phyloP scores from a whole-genome alignment of 2,329 filamentous ascomycete species.

The Cercospora berteroae region DNA sequence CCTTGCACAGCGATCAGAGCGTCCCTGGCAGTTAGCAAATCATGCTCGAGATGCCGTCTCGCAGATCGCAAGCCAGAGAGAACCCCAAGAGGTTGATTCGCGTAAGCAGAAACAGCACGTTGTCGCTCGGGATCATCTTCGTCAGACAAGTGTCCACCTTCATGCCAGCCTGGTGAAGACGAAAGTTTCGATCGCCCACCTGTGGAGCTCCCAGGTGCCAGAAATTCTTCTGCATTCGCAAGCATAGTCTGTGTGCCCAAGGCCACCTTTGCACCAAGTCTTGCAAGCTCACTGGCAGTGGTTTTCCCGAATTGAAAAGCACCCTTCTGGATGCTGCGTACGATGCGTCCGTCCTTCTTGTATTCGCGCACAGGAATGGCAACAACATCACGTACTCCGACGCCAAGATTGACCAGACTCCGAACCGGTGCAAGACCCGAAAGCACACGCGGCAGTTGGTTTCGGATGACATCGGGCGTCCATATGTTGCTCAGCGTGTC shows the following conservation, averaged over 20 bases:
- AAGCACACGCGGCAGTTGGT: conserved; percentile 84
- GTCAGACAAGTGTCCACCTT: conserved; percentile 48
- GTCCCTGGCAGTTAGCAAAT: conserved; percentile 81
- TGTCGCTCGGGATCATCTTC: conserved; percentile 65
- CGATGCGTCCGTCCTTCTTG: conserved; percentile 85
- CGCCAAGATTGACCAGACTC: conserved; percentile 85
- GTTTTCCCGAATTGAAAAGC: conserved; percentile 86
- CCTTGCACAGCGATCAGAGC: conserved; percentile 93
- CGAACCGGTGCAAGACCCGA: conserved; percentile 87
- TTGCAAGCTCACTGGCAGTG: conserved; percentile 90
- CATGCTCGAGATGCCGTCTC: conserved; percentile 76
- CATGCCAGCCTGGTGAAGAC: conserved; percentile 45
- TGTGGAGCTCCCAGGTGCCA: conserved; percentile 45
- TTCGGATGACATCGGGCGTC: conserved; percentile 87
- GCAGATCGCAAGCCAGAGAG: conserved; percentile 81
- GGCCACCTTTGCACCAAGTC: conserved; percentile 88
- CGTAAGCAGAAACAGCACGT: conserved; percentile 85
- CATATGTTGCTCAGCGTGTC: conserved; percentile 92
- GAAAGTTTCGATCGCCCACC: conserved; percentile 22
- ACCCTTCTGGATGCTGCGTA: conserved; percentile 89
- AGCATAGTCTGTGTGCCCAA: conserved; percentile 93
- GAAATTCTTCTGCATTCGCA: conserved; percentile 79
- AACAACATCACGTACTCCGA: conserved; percentile 80
- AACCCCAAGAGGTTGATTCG: conserved; percentile 87
- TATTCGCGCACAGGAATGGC: conserved; percentile 91